Conservation (phyloP, 192 early-diverging fungal genomes). For the Backusella westeae region DNA sequence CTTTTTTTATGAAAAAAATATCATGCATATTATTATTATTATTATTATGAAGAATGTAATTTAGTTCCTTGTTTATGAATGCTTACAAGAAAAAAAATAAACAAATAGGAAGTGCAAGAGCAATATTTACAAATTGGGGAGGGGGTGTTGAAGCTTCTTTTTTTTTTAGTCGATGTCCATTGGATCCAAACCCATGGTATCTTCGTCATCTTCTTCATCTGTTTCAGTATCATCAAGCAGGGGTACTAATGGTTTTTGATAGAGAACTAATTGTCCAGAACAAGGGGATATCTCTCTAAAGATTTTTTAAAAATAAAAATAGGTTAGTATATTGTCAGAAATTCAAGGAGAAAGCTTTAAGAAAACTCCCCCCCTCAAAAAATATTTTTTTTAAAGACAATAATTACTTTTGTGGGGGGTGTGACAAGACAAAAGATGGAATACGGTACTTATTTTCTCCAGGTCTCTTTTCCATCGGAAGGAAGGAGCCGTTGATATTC, state of each 20-base stretch:
- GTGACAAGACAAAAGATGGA: slow-evolving; percentile 14
- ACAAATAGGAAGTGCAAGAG: neutral
- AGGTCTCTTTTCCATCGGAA: slow-evolving; percentile 9
- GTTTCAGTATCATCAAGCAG: neutral
- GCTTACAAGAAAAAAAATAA: neutral
- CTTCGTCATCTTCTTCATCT: slow-evolving; percentile 4
- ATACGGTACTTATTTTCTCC: slow-evolving; percentile 19
- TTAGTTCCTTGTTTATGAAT: neutral
- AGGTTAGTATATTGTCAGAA: neutral
- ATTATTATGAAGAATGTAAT: slow-evolving; percentile 4
- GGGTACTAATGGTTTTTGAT: slow-evolving; percentile 1
- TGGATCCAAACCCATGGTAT: neutral
- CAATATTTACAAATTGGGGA: neutral
- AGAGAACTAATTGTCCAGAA: neutral
- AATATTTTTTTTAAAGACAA: neutral
- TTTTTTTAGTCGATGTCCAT: slow-evolving; percentile 10
- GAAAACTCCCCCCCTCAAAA: neutral
- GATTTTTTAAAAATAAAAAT: neutral
- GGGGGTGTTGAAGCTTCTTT: neutral
- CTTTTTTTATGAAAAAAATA: neutral
- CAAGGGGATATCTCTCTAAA: neutral
- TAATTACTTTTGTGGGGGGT: slow-evolving; percentile 9
- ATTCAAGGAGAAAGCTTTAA: slow-evolving; percentile 6
- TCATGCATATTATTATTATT: neutral
- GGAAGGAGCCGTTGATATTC: slow-evolving; percentile 14